phyloP scores from a whole-genome alignment of 139 green algal species.

The Chlamydomonas applanata region DNA sequence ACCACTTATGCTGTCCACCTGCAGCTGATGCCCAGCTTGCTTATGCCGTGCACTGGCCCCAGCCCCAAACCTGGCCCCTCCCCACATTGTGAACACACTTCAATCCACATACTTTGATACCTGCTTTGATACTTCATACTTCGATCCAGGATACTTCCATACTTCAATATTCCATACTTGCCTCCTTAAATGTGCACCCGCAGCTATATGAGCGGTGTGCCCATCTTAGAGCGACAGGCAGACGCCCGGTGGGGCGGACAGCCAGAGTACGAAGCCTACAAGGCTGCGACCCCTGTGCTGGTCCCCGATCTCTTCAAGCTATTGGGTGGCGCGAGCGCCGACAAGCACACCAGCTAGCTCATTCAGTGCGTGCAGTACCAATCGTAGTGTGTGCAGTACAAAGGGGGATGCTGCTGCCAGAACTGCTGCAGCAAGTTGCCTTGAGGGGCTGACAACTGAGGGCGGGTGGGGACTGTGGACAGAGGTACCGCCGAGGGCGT shows the following conservation, averaged over 20 bases:
- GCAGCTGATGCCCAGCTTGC: background rate
- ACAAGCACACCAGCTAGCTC: too few relatives aligned
- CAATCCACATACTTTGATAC: background rate
- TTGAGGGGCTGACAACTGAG: too few relatives aligned
- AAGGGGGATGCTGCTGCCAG: too few relatives aligned
- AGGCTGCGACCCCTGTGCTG: constrained; percentile 1
- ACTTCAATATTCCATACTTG: background rate
- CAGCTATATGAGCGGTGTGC: constrained; percentile 27
- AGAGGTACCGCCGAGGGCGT: too few relatives aligned
- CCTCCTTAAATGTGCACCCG: background rate
- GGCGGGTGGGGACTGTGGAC: too few relatives aligned
- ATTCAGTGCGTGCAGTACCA: too few relatives aligned
- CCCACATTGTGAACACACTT: background rate
- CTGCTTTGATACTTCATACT: background rate
- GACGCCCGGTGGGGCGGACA: constrained; percentile 58
- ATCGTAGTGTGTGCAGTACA: too few relatives aligned
- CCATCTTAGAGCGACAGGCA: constrained; percentile 37
- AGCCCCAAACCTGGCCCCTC: background rate
- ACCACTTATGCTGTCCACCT: background rate
- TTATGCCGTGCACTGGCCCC: background rate
- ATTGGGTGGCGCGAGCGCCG: too few relatives aligned
- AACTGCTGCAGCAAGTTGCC: too few relatives aligned
- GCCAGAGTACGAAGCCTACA: constrained; percentile 21
- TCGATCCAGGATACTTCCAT: background rate
- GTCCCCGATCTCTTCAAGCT: background rate